Evolutionary conservation across 768 basidiomycete species (phyloP), one percentile per base, ranked within the genome.

Genomic region (Astraeus odoratus): DNA sequence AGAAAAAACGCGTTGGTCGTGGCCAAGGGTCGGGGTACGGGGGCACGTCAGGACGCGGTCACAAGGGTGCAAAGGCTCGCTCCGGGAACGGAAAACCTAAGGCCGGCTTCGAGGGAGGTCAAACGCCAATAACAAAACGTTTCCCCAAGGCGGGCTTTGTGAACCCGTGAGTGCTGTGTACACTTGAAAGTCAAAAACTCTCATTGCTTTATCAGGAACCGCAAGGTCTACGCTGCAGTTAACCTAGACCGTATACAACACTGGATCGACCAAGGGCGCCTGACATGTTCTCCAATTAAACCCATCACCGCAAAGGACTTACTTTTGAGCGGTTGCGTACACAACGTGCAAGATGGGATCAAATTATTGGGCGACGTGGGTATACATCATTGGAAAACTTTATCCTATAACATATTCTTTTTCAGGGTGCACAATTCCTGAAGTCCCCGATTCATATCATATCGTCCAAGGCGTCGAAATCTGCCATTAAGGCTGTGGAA

Each of bases 91-190:
- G 91, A 4, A 86, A 90, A 54, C 82, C 78, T 24, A 78, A 75
- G 54, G 73, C 79, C 22, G 83, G 89, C 5, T 99, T 97, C 51
- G 96, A 97, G 65, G 96, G 96, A 60, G 96, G 96, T 51, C 95
- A 97, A 64, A 97, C 95, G 4, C 89, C 95, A 12, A 80, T 98
- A 43, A 84, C 87, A 5, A 83, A 90, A 51, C 71, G 82, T 35
- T 87, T 94, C 59, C 96, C 96, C 5, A 99, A 99, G 71, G 77
- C 80, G 38, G 96, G 96, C 37, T 98, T 98, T 64, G 78, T 83
- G 47, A 98, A 96, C 67, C 78, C 80, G 95, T 96, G 55, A 57
- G 88, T 75, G 20, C 16, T 41, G 22, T 43, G 22, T 24, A 29
- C 15, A 18, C 22, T 25, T 34, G 3, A 15, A 10, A 10, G 26